phyloP scores from a whole-genome alignment of 495 filamentous ascomycete species.

The Evansstolkia leycettana region DNA sequence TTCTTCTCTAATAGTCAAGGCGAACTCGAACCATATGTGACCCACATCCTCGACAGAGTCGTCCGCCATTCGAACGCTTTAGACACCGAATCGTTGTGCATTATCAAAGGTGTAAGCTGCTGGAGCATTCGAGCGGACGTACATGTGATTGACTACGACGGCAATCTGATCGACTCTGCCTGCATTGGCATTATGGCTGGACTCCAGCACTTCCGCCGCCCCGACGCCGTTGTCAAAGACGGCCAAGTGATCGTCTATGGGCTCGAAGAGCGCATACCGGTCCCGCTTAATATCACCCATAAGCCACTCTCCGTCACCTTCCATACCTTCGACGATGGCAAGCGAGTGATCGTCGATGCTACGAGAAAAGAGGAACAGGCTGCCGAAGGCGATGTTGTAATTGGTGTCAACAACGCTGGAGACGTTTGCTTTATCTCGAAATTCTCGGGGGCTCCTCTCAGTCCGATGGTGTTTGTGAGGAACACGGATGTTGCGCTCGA shows the following conservation, averaged over 20 bases:
- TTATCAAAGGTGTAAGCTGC: constrained; percentile 77
- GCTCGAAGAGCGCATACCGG: constrained; percentile 74
- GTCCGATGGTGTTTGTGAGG: constrained; percentile 60
- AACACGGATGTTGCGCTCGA: constrained; percentile 56
- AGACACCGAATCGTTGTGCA: constrained; percentile 90
- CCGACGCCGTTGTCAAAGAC: constrained; percentile 73
- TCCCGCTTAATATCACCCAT: constrained; percentile 80
- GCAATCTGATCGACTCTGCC: constrained; percentile 70
- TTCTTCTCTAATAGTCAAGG: constrained; percentile 37
- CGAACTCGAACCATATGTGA: constrained; percentile 70
- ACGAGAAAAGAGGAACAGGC: constrained; percentile 76
- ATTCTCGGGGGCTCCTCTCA: constrained; percentile 66
- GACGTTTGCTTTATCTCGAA: constrained; percentile 90
- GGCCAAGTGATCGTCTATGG: constrained; percentile 72
- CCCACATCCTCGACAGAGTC: constrained; percentile 81
- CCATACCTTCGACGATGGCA: constrained; percentile 60
- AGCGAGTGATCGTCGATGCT: constrained; percentile 61
- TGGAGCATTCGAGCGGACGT: constrained; percentile 84
- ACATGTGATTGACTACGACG: constrained; percentile 81
- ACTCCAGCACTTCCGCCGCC: constrained; percentile 78
- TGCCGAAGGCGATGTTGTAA: constrained; percentile 68
- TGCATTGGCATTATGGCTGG: constrained; percentile 81
- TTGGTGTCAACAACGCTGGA: constrained; percentile 78
- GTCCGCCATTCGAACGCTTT: constrained; percentile 84
- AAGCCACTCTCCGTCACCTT: constrained; percentile 81